These are phyloP conservation scores for Bimuria novae-zelandiae DNA, from an alignment of 2,329 filamentous ascomycete genomes.

Conservation along the genomic window DNA sequence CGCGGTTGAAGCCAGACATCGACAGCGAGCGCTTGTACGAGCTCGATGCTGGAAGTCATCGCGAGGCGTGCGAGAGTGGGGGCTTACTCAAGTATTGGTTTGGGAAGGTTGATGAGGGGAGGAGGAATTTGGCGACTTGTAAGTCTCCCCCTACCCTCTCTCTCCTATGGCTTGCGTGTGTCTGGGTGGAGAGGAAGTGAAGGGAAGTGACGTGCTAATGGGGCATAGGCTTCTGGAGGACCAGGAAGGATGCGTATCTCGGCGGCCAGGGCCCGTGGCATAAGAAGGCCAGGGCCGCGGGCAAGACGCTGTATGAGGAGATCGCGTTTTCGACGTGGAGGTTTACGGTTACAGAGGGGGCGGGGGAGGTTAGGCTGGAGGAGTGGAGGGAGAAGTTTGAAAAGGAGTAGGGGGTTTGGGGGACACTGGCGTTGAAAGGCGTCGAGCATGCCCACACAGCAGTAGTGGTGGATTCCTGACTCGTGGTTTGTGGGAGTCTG, in stretches of 20 bases:
- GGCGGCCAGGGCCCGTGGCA: constrained; percentile 64
- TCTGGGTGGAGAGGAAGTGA: background rate
- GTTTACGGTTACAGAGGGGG: constrained; percentile 69
- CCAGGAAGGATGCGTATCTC: constrained; percentile 64
- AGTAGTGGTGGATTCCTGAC: no score
- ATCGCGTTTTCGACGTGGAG: constrained; percentile 48
- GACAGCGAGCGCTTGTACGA: constrained; percentile 70
- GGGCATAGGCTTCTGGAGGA: constrained; percentile 66
- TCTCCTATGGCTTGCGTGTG: no score
- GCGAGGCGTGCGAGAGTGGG: constrained; percentile 77
- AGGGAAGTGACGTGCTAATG: background rate
- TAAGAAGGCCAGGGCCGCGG: constrained; percentile 56
- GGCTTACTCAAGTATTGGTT: constrained; percentile 96
- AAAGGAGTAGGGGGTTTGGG: no score
- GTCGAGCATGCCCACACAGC: no score
- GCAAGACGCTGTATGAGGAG: constrained; percentile 51
- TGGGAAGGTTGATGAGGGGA: constrained; percentile 69
- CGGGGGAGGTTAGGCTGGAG: constrained; percentile 60
- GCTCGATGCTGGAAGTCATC: constrained; percentile 78
- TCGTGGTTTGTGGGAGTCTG: no score
- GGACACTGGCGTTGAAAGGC: no score
- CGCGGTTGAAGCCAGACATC: constrained; percentile 68
- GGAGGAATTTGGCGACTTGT: constrained; percentile 79
- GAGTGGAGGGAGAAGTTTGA: constrained; percentile 32
- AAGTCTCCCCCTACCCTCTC: constrained; percentile 39